Evolutionary conservation across 768 basidiomycete genomes (phyloP).

Genomic region (Cystofilobasidium ferigula): DNA sequence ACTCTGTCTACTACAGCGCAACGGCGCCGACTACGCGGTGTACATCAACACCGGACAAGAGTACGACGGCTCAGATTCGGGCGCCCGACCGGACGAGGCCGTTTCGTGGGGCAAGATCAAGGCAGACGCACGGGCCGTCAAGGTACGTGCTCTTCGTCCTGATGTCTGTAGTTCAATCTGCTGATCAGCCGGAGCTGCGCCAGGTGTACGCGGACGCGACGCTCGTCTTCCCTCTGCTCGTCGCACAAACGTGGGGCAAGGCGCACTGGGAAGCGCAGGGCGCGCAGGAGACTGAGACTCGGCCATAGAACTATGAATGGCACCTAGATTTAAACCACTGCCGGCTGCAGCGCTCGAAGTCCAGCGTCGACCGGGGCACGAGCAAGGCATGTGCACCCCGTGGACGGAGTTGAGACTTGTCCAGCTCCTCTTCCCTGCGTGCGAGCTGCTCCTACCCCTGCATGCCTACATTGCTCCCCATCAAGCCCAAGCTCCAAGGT

Average conservation of each 20-base stretch:
- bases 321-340: too few relatives aligned
- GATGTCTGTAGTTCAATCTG: neutral
- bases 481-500: too few relatives aligned
- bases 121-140: conserved; percentile 47
- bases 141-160: conserved; percentile 31
- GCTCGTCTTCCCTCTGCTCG: conserved; percentile 84
- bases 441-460: too few relatives aligned
- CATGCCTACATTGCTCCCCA: too few relatives aligned
- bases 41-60: conserved; percentile 99
- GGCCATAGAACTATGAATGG: too few relatives aligned
- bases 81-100: conserved; percentile 92
- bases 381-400: too few relatives aligned
- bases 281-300: neutral
- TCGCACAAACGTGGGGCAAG: conserved; percentile 82
- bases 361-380: too few relatives aligned
- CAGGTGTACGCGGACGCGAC: conserved; percentile 95
- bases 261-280: conserved; percentile 38
- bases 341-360: too few relatives aligned
- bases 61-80: conserved; percentile 96
- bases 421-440: too few relatives aligned
- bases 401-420: too few relatives aligned
- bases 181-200: neutral
- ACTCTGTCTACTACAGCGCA: conserved; percentile 51
- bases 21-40: conserved; percentile 94
- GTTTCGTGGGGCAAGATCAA: conserved; percentile 98